phyloP scores from a whole-genome alignment of 2,329 filamentous ascomycete genomes.

The Dendrostoma leiphaemia region DNA sequence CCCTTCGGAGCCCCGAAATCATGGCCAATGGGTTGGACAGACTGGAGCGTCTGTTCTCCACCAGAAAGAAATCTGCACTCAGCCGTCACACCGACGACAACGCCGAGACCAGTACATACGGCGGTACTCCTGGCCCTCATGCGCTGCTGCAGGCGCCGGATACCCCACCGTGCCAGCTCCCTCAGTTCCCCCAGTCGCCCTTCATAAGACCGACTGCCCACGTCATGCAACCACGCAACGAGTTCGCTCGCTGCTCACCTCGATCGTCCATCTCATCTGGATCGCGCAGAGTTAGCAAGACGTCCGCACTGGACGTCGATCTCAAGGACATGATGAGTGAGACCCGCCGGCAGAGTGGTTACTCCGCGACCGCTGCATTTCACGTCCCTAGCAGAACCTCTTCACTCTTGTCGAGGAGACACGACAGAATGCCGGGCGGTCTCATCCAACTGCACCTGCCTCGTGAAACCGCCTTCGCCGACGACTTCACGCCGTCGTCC shows the following conservation, averaged over 20 bases:
- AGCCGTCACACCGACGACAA: constrained; percentile 24
- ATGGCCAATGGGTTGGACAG: constrained; percentile 50
- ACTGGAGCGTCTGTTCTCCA: constrained; percentile 51
- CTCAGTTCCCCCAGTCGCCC: constrained; percentile 52
- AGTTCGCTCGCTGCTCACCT: constrained; percentile 23
- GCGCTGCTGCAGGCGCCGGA: constrained; percentile 15
- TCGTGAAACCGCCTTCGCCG: constrained; percentile 13
- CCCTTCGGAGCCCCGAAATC: constrained; percentile 18
- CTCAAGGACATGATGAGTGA: constrained; percentile 14
- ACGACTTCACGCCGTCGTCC: background rate
- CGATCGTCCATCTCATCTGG: constrained; percentile 11
- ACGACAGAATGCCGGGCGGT: constrained; percentile 19
- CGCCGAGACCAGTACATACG: constrained; percentile 19
- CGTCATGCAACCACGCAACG: constrained; percentile 57
- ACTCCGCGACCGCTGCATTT: constrained; percentile 12
- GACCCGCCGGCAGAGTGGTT: constrained; percentile 1
- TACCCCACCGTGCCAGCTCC: constrained; percentile 25
- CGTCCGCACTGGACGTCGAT: constrained; percentile 3
- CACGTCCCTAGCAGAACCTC: constrained; percentile 20
- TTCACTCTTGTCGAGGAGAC: constrained; percentile 20
- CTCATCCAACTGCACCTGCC: constrained; percentile 13
- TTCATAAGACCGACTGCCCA: constrained; percentile 55
- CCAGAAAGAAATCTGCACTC: constrained; percentile 35
- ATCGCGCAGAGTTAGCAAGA: constrained; percentile 8
- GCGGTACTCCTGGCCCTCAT: constrained; percentile 8